Base-by-base conservation (phyloP, 306 rosid genomes). In the Vigna reflexopilosa region DNA sequence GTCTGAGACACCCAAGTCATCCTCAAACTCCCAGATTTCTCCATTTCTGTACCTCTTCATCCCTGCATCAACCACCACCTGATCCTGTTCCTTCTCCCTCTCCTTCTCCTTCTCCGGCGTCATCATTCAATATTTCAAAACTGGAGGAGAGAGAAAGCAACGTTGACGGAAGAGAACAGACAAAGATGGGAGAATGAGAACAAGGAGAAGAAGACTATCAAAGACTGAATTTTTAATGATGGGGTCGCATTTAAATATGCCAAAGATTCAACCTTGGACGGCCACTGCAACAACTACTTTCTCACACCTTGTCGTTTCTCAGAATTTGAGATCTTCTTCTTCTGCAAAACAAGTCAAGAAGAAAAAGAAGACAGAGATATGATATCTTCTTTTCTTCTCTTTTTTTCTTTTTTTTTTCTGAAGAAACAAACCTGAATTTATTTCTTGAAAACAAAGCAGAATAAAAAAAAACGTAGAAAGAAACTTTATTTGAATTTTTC, bases 21-120 rank as follows among this genome's bases (percentile, higher is more conserved):
- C 84, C 89, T 94, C 97, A 78, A 88, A 94, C 34, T 88, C 91
- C 98, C 97, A 94, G 17, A 86, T 87, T 80, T 92, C 93, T 1
- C 93, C 93, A 85, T 92, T 92, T 40, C 90, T 85, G 70, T 83
- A 70, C 70, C 93, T 82, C 90, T 89, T 92, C 96, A 88, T 94
- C 61, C 45, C 86, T 54, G 82, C 75, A 73, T 83, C 87, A 45
- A 68, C 26, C 15, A 45, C 52, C 36, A 9, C 67, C 36, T 48
- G 14, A 13, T 75, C 54, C 17, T 51, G 13, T 42, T 42, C 47
- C 8, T 44, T 44, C 11, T 61, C 63, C 26, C 56, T 38, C 74
- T 80, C 84, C 13, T 75, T 66, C 61, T 76, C 66, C 45, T 42
- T 3, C 76, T 83, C 84, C 44, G 68, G 83, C 71, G 45, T 83